These are phyloP conservation scores for Picea glauca DNA, from an alignment of 75 land plant species.

Conservation along the genomic window DNA sequence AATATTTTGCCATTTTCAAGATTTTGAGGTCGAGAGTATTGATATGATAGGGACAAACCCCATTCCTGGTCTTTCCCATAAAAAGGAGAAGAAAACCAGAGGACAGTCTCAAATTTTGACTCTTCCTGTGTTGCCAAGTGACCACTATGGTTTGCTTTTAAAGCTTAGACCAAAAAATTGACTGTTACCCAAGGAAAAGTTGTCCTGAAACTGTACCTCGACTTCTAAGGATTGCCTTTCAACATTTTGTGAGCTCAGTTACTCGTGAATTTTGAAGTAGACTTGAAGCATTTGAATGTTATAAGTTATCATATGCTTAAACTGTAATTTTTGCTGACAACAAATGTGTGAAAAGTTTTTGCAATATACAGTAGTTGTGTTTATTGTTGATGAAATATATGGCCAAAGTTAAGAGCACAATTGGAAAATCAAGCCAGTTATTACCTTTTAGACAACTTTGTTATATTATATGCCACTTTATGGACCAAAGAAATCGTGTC, in stretches of 20 bases:
- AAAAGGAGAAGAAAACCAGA: slow-evolving; percentile 73
- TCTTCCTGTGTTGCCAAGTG: slow-evolving; percentile 94
- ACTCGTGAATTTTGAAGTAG: not conserved
- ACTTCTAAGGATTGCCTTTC: not conserved
- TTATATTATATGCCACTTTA: not conserved
- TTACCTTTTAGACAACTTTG: not conserved
- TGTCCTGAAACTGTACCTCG: not conserved
- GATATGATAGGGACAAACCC: slow-evolving; percentile 83
- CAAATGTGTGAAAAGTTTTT: not conserved
- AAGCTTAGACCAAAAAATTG: slow-evolving; percentile 20
- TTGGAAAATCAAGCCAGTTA: not conserved
- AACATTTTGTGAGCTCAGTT: not conserved
- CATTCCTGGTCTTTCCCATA: slow-evolving; percentile 70
- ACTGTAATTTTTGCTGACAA: not conserved
- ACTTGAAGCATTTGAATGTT: not conserved
- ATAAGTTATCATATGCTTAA: not conserved
- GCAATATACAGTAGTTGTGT: not conserved
- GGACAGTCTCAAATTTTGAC: slow-evolving; percentile 41
- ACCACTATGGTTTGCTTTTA: slow-evolving; percentile 88
- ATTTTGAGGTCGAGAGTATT: slow-evolving; percentile 63
- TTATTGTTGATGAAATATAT: not conserved
- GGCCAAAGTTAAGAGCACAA: not conserved
- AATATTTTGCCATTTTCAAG: slow-evolving; percentile 51
- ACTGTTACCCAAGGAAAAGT: not conserved
- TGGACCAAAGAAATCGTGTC: not conserved